These are phyloP conservation scores for Fusarium zealandicum DNA, from an alignment of 2,329 filamentous ascomycete species.

Conservation along the genomic window DNA sequence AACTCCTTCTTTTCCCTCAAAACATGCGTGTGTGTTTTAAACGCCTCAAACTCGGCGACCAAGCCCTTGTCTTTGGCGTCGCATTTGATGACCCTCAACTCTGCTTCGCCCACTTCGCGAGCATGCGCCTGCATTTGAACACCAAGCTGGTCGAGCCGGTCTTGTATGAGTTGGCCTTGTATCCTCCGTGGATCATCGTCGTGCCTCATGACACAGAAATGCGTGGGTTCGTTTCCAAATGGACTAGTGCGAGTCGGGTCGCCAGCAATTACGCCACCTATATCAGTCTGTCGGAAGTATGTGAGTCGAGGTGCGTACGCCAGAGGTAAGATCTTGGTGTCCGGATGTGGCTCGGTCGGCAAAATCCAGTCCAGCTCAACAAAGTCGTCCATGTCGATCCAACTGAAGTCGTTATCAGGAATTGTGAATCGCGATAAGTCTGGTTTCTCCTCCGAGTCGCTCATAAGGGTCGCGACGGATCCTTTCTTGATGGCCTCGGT, in stretches of 20 bases:
- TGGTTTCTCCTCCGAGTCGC: constrained; percentile 64
- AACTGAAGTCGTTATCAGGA: constrained; percentile 91
- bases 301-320: constrained; percentile 94
- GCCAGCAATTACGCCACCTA: constrained; percentile 79
- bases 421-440: constrained; percentile 92
- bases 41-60: constrained; percentile 66
- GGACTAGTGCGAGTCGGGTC: constrained; percentile 84
- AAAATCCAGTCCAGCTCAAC: constrained; percentile 97
- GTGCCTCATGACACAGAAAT: constrained; percentile 93
- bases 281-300: constrained; percentile 96
- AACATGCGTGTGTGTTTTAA: constrained; percentile 62
- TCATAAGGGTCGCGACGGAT: constrained; percentile 58
- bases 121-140: constrained; percentile 80
- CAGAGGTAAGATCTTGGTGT: constrained; percentile 92
- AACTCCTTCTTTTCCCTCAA: constrained; percentile 66
- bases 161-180: constrained; percentile 83
- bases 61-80: constrained; percentile 58
- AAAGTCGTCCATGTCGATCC: constrained; percentile 99
- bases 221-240: constrained; percentile 92
- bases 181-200: constrained; percentile 89
- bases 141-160: constrained; percentile 79
- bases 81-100: constrained; percentile 68
- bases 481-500: constrained; percentile 75
- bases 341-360: constrained; percentile 86
- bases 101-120: constrained; percentile 75